These are phyloP conservation scores for Ceratocystis smalleyi DNA, from an alignment of 2,329 filamentous ascomycete genomes.

Conservation along the genomic window DNA sequence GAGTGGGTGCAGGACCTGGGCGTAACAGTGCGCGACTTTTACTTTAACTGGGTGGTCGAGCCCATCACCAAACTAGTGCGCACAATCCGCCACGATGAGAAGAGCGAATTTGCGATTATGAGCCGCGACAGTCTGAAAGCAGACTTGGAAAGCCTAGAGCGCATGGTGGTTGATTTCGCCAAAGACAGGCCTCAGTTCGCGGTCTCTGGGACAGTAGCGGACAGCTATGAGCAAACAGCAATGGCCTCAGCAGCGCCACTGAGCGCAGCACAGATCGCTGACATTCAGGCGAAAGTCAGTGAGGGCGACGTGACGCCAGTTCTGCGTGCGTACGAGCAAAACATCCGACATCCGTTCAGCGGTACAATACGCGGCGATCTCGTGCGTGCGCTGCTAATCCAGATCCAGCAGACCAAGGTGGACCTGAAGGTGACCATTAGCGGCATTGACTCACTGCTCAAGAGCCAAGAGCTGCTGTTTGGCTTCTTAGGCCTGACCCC, in stretches of 20 bases:
- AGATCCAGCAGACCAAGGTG: constrained; percentile 97
- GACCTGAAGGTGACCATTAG: constrained; percentile 93
- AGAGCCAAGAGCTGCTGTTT: constrained; percentile 93
- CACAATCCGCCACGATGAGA: constrained; percentile 84
- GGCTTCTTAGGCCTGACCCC: constrained; percentile 93
- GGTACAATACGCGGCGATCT: constrained; percentile 77
- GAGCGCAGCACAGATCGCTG: constrained; percentile 52
- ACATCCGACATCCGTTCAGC: constrained; percentile 64
- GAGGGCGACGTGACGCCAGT: constrained; percentile 91
- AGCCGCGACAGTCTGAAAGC: constrained; percentile 81
- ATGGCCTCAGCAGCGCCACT: constrained; percentile 36
- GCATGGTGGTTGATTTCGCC: constrained; percentile 97
- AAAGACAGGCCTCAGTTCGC: constrained; percentile 57
- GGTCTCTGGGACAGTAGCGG: constrained; percentile 22
- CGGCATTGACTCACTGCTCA: constrained; percentile 84
- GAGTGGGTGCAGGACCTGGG: constrained; percentile 70
- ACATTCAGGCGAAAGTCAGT: constrained; percentile 63
- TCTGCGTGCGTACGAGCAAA: constrained; percentile 77
- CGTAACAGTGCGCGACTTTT: constrained; percentile 70
- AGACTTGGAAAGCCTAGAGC: constrained; percentile 79
- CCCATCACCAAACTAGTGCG: constrained; percentile 68
- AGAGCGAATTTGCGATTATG: constrained; percentile 92
- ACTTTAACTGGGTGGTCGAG: constrained; percentile 89
- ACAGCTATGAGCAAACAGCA: constrained; percentile 21
- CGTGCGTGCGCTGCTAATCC: constrained; percentile 78